phyloP scores from a whole-genome alignment of 1,284 basidiomycete genomes.

The Puccinia triticina region DNA sequence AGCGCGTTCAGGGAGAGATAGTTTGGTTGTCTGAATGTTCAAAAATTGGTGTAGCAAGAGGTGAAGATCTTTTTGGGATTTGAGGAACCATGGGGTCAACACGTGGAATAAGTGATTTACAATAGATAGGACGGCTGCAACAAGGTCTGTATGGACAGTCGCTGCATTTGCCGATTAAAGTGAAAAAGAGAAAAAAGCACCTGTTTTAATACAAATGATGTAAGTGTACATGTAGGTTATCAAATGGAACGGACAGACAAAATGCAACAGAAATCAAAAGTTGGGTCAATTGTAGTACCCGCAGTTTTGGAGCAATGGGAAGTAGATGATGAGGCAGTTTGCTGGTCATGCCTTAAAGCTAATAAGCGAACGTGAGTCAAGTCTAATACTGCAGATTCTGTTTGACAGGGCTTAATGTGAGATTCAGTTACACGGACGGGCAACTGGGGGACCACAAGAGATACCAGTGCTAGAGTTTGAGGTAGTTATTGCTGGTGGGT shows the following conservation, averaged over 20 bases:
- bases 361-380: too few relatives aligned
- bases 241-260: neutral
- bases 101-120: neutral
- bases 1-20: neutral
- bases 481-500: too few relatives aligned
- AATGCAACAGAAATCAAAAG: neutral
- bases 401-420: too few relatives aligned
- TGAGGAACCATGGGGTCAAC: neutral
- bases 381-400: too few relatives aligned
- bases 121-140: slow-evolving; percentile 1
- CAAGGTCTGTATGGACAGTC: neutral
- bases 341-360: too few relatives aligned
- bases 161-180: neutral
- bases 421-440: too few relatives aligned
- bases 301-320: too few relatives aligned
- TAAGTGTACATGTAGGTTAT: too few relatives aligned
- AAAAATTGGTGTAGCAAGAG: neutral
- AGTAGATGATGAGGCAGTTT: too few relatives aligned
- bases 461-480: too few relatives aligned
- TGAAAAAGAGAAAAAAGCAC: neutral
- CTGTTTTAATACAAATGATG: neutral
- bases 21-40: neutral
- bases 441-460: too few relatives aligned
- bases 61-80: neutral
- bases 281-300: neutral